These are phyloP conservation scores for Dioscorea zingiberensis DNA, from an alignment of 106 monocot species.

Conservation along the genomic window DNA sequence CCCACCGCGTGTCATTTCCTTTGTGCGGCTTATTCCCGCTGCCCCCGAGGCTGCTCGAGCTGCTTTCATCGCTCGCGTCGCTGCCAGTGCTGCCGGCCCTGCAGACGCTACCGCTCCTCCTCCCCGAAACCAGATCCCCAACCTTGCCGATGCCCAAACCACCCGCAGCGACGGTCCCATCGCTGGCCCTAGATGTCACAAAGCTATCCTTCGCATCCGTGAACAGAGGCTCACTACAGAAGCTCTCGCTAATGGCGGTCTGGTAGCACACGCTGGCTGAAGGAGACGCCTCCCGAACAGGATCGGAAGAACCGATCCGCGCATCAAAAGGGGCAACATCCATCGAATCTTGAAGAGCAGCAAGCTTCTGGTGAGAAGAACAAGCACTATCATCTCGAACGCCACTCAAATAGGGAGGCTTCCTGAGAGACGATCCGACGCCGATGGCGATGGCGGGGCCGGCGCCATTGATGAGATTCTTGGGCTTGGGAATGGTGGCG, in stretches of 20 bases:
- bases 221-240: neutral
- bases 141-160: neutral
- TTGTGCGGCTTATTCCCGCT: neutral
- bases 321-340: neutral
- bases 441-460: too few relatives aligned
- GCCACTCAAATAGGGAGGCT: neutral
- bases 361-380: neutral
- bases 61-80: neutral
- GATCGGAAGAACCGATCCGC: neutral
- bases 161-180: neutral
- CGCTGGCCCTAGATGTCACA: neutral
- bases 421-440: neutral
- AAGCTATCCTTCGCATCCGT: neutral
- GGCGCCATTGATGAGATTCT: too few relatives aligned
- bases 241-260: neutral
- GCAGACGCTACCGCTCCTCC: neutral
- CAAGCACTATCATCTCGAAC: neutral
- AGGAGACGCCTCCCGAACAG: neutral
- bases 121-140: neutral
- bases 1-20: neutral
- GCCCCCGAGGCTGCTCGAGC: neutral
- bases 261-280: neutral
- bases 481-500: too few relatives aligned
- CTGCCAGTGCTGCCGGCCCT: neutral
- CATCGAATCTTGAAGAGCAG: neutral